These are phyloP conservation scores for Blattamonas nauphoetae DNA, from an alignment of 78 protist genomes.

Conservation along the genomic window DNA sequence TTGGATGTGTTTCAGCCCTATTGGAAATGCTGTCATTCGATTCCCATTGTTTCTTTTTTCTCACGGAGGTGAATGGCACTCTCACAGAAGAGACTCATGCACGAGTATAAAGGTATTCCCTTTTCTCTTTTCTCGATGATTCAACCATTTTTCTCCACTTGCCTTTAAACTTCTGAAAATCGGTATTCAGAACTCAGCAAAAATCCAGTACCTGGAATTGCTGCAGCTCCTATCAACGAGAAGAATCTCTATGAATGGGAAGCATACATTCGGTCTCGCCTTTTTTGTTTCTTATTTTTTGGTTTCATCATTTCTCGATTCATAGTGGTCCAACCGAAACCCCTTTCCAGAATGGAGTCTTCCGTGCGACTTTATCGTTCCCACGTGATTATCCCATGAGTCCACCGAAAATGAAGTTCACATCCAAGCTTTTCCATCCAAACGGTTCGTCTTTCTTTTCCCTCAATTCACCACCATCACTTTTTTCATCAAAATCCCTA, in stretches of 20 bases:
- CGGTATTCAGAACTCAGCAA: background rate
- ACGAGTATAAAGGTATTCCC: too few relatives aligned
- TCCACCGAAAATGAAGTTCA: background rate
- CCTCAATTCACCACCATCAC: background rate
- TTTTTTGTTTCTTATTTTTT: background rate
- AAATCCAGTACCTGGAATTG: slow-evolving; percentile 11
- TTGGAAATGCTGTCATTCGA: too few relatives aligned
- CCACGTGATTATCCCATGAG: slow-evolving; percentile 7
- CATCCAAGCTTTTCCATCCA: slow-evolving; percentile 10
- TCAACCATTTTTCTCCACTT: too few relatives aligned
- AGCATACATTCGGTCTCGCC: slow-evolving; percentile 11
- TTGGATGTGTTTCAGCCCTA: too few relatives aligned
- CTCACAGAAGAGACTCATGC: too few relatives aligned
- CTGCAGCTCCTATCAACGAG: background rate
- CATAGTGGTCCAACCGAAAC: slow-evolving; percentile 59
- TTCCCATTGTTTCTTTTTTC: too few relatives aligned
- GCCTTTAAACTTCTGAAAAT: too few relatives aligned
- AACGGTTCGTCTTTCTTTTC: background rate
- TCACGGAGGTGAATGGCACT: too few relatives aligned
- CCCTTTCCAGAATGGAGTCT: slow-evolving; percentile 25
- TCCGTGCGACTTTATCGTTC: slow-evolving; percentile 1
- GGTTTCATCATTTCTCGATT: background rate
- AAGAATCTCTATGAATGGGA: slow-evolving; percentile 7
- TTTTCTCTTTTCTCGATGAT: too few relatives aligned
- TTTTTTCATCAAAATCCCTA: too few relatives aligned